These are phyloP conservation scores for Teunomyces aglyptinius DNA, from an alignment of 805 yeast species.

Conservation along the genomic window DNA sequence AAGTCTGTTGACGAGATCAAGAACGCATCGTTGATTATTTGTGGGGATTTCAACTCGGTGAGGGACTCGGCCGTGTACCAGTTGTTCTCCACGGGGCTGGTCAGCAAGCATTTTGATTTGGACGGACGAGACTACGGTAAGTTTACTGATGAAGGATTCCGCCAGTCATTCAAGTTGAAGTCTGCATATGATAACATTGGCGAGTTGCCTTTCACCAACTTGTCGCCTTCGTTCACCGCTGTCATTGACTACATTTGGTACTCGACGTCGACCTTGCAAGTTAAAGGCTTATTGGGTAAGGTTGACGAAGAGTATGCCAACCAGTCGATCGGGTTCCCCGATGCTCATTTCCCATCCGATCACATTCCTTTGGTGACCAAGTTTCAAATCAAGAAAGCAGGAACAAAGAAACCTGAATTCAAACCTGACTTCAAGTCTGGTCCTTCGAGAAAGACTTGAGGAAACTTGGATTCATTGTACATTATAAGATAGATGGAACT, in stretches of 20 bases:
- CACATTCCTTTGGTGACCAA: slow-evolving; percentile 85
- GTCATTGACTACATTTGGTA: slow-evolving; percentile 96
- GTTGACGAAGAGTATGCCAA: slow-evolving; percentile 75
- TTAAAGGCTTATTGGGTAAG: slow-evolving; percentile 81
- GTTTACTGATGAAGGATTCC: slow-evolving; percentile 85
- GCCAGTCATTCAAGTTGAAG: slow-evolving; percentile 75
- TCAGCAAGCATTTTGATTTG: slow-evolving; percentile 76
- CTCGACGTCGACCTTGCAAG: slow-evolving; percentile 75
- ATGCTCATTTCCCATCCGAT: slow-evolving; percentile 90
- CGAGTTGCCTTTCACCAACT: slow-evolving; percentile 92
- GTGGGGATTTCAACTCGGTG: slow-evolving; percentile 95
- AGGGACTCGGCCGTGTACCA: slow-evolving; percentile 89
- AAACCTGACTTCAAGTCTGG: slow-evolving; percentile 46
- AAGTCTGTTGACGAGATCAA: slow-evolving; percentile 50
- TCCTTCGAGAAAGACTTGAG: slow-evolving; percentile 36
- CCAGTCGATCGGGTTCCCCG: slow-evolving; percentile 88
- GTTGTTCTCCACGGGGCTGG: slow-evolving; percentile 76
- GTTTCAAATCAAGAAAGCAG: slow-evolving; percentile 63
- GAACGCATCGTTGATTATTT: slow-evolving; percentile 73
- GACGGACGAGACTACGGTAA: slow-evolving; percentile 87
- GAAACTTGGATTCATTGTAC: background rate
- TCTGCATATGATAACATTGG: slow-evolving; percentile 83
- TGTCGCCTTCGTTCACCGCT: slow-evolving; percentile 89
- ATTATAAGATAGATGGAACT: slow-evolving; percentile 1
- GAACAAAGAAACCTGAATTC: slow-evolving; percentile 39